Evolutionary conservation across 2,329 filamentous ascomycete species (phyloP).

Genomic region (Xylariaceae sp.): DNA sequence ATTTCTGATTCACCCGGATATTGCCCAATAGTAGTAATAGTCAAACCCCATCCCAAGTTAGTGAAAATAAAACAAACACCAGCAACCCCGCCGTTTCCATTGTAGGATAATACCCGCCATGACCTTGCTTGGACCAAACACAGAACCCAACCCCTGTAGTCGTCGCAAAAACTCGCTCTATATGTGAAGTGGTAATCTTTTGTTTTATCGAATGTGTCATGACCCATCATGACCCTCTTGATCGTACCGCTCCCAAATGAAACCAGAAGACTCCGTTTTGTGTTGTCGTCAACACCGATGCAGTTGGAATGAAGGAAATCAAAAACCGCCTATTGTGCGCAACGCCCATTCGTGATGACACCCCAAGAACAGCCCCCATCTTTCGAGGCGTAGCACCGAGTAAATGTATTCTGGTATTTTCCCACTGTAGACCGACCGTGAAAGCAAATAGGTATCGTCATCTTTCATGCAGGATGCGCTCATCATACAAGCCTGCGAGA

Average conservation of each 20-base stretch:
- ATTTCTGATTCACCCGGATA: constrained; percentile 34
- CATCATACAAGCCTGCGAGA: constrained; percentile 30
- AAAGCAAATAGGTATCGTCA: constrained; percentile 46
- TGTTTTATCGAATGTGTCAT: constrained; percentile 45
- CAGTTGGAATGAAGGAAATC: constrained; percentile 43
- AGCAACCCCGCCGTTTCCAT: constrained; percentile 18
- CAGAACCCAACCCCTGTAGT: constrained; percentile 33
- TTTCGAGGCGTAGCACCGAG: constrained; percentile 38
- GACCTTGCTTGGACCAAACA: constrained; percentile 38
- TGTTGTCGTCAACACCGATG: constrained; percentile 46
- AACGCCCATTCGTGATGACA: constrained; percentile 45
- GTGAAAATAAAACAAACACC: constrained; percentile 16
- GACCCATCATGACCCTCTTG: constrained; percentile 47
- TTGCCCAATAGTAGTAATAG: constrained; percentile 19
- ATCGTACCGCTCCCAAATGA: constrained; percentile 41
- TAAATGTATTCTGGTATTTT: constrained; percentile 24
- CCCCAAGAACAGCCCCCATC: constrained; percentile 38
- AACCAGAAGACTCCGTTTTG: constrained; percentile 44
- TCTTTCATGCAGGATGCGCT: constrained; percentile 40
- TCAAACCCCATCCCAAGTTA: constrained; percentile 21
- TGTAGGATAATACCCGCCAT: constrained; percentile 21
- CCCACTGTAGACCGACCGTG: constrained; percentile 31
- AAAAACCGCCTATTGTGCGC: constrained; percentile 38
- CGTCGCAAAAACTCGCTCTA: constrained; percentile 47
- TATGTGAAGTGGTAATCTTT: constrained; percentile 43